Conservation (phyloP, 2,329 filamentous ascomycete species). For the Aspergillus luchuensis region DNA sequence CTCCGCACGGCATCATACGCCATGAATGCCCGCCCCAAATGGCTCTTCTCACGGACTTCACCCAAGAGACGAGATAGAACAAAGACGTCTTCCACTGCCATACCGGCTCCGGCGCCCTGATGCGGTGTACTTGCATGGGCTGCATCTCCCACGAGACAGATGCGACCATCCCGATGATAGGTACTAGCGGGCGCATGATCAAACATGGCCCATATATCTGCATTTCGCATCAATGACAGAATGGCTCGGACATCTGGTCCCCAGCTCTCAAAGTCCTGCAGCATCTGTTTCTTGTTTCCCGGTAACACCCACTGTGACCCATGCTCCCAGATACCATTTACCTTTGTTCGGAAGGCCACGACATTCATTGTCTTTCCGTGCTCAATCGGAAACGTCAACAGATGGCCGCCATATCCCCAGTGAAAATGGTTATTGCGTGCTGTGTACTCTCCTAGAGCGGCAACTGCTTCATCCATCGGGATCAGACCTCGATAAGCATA, state of each 20-base stretch:
- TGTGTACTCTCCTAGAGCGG: neutral
- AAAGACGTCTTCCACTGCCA: slow-evolving; percentile 43
- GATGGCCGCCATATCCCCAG: neutral
- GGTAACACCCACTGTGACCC: neutral
- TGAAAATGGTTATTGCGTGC: slow-evolving; percentile 5
- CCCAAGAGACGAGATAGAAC: slow-evolving; percentile 36
- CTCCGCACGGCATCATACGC: slow-evolving; percentile 9
- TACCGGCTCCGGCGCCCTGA: slow-evolving; percentile 40
- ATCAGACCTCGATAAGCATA: slow-evolving; percentile 51
- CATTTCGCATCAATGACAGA: neutral
- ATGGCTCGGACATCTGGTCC: slow-evolving; percentile 3
- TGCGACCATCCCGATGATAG: neutral
- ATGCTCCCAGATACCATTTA: neutral
- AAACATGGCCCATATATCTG: slow-evolving; percentile 9
- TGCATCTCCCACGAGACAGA: slow-evolving; percentile 39
- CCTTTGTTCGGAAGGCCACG: slow-evolving; percentile 1
- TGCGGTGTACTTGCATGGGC: slow-evolving; percentile 43
- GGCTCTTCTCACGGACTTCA: neutral
- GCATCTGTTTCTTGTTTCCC: neutral
- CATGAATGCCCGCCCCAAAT: neutral
- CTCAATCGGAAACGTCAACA: slow-evolving; percentile 4
- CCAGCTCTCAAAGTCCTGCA: slow-evolving; percentile 5
- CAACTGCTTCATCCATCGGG: slow-evolving; percentile 43
- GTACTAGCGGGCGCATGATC: slow-evolving; percentile 5
- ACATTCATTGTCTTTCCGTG: slow-evolving; percentile 6